A percentile compares a stretch with the other conserved stretches of the same genome.
phyloP scores from a whole-genome alignment of 2,329 filamentous ascomycete genomes.

The Colletotrichum gloeosporioides region DNA sequence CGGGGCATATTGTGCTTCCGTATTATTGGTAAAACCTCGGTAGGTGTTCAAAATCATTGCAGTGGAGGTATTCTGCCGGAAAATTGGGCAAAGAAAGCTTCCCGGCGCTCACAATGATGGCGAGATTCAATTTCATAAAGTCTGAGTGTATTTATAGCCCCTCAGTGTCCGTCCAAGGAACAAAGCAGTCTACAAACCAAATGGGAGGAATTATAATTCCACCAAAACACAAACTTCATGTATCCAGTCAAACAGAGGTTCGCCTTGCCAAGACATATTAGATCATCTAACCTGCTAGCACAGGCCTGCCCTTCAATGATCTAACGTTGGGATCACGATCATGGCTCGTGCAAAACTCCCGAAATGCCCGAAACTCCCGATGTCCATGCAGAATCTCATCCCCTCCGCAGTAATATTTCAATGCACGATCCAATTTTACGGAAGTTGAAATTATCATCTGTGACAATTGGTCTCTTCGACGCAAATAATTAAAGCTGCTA shows the following conservation, averaged over 20 bases:
- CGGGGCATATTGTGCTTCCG: not conserved
- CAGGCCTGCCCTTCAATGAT: not conserved
- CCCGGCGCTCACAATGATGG: not conserved
- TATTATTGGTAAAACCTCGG: not conserved
- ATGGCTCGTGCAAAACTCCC: not conserved
- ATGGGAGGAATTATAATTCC: not conserved
- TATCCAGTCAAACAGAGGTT: not conserved
- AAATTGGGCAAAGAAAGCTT: not conserved
- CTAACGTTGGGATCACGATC: not conserved
- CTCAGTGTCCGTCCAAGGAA: not conserved
- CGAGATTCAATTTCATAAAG: not conserved
- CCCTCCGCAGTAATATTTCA: not conserved
- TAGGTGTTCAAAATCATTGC: not conserved
- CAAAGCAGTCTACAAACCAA: not conserved
- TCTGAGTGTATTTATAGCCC: not conserved
- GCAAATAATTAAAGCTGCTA: not conserved
- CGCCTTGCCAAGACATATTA: not conserved
- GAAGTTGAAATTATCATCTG: not conserved
- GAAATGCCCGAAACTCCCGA: not conserved
- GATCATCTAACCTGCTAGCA: not conserved
- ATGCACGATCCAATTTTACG: not conserved
- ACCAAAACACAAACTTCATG: not conserved
- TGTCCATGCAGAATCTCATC: not conserved
- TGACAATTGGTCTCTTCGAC: not conserved
- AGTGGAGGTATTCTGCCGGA: not conserved